These are phyloP conservation scores for Lipomyces orientalis DNA, from an alignment of 805 yeast genomes.

Conservation along the genomic window DNA sequence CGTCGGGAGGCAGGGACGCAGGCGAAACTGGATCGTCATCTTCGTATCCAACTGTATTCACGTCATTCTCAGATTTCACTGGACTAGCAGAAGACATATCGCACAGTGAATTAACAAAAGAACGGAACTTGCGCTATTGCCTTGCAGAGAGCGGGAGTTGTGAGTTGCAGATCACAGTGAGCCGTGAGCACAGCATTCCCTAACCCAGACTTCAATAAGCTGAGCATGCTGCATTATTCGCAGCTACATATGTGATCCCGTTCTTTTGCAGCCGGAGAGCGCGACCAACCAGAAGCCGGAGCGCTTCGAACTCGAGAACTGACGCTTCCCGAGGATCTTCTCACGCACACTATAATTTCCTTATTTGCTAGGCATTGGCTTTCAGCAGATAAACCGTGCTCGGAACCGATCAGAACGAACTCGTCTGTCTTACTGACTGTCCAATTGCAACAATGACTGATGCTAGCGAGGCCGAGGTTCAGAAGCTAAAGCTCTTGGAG, in stretches of 20 bases:
- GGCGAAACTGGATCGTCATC: slow-evolving; percentile 49
- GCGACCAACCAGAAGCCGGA: background rate
- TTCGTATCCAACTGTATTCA: slow-evolving; percentile 39
- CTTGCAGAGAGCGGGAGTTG: background rate
- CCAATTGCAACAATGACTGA: slow-evolving; percentile 1
- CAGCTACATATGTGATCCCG: background rate
- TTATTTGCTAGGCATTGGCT: background rate
- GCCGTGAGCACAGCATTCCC: background rate
- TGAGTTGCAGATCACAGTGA: background rate
- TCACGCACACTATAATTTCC: background rate
- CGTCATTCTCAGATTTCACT: slow-evolving; percentile 17
- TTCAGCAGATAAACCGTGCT: background rate
- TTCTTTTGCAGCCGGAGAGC: background rate
- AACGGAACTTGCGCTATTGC: background rate
- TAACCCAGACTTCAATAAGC: background rate
- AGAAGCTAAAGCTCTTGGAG: background rate
- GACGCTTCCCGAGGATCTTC: background rate
- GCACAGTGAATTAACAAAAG: background rate
- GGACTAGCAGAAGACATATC: slow-evolving; percentile 21
- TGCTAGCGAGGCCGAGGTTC: background rate
- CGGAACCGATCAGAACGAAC: background rate
- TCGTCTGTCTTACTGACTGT: background rate
- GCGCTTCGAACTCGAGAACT: background rate
- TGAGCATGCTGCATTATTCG: background rate
- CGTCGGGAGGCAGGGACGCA: slow-evolving; percentile 41